phyloP scores from a whole-genome alignment of 768 basidiomycete genomes.

The Auriscalpium vulgare region DNA sequence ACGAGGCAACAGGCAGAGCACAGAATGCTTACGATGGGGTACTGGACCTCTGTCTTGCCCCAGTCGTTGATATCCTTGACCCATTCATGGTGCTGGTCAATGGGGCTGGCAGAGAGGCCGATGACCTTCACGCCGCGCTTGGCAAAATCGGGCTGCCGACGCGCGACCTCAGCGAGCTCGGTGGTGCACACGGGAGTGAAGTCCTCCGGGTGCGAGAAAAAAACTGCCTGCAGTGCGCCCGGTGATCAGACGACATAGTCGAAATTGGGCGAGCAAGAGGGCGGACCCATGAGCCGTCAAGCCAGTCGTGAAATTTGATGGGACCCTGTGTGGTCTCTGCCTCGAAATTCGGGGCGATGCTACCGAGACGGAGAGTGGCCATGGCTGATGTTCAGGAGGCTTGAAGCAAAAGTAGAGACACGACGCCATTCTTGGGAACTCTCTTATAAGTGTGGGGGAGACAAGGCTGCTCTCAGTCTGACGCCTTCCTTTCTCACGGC shows the following conservation, averaged over 20 bases:
- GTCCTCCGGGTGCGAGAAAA: slow-evolving; percentile 94
- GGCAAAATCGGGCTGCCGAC: slow-evolving; percentile 75
- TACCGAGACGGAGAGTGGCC: slow-evolving; percentile 71
- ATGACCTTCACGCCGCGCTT: slow-evolving; percentile 90
- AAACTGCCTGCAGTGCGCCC: slow-evolving; percentile 46
- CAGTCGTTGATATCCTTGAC: slow-evolving; percentile 80
- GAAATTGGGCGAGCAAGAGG: background rate
- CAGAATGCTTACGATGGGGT: slow-evolving; percentile 71
- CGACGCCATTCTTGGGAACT: background rate
- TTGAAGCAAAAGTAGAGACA: background rate
- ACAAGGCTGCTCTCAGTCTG: slow-evolving; percentile 14
- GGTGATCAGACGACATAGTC: background rate
- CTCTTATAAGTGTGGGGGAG: background rate
- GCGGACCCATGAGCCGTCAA: slow-evolving; percentile 79
- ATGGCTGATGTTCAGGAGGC: background rate
- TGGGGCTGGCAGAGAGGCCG: slow-evolving; percentile 86
- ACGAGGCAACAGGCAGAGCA: background rate
- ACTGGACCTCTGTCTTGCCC: slow-evolving; percentile 77
- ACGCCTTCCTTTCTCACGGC: slow-evolving; percentile 61
- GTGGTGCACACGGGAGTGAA: slow-evolving; percentile 96
- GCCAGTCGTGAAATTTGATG: slow-evolving; percentile 92
- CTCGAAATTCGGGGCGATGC: slow-evolving; percentile 84
- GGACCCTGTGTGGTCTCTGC: slow-evolving; percentile 81
- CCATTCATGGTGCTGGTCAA: slow-evolving; percentile 83
- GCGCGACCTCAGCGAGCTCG: slow-evolving; percentile 93